Base-by-base conservation (phyloP, 345 rosid genomes). In the Kernera saxatilis region DNA sequence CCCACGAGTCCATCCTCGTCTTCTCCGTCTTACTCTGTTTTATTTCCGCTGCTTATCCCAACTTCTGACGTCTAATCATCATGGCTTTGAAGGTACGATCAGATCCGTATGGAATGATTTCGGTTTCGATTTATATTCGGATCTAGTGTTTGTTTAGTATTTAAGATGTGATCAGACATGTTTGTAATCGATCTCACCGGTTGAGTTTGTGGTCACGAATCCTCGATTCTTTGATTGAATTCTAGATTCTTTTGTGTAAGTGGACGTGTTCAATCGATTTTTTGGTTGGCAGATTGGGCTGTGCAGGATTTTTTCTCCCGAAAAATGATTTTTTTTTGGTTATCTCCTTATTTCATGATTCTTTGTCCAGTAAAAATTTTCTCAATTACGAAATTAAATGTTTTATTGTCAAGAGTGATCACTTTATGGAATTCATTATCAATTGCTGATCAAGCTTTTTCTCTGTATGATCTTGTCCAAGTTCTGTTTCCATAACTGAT, bases 81-180 rank as follows among this genome's bases (percentile, higher is more conserved):
- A 76, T 76, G 79, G 79, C 67, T 54, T 70, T 76, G 53, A 69
- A 76, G 79, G 79, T 76, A 54, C 29, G 32, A 6, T 62, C n/a
- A 27, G 46, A 63, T 69, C 79, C 46, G 11, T 15, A 6, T 22
- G 0, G 0, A 25, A 5, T 23, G 10, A 15, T 70, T 45, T 23
- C 10, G 5, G 39, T 26, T 37, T 73, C 30, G 0, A 1, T 49
- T 66, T 15, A 3, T 40, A 0, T 2, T 22, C 19, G 10, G 73
- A 75, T 68, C 69, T 74, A 50, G 14, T 60, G 15, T 23, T 4
- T 56, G 52, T 40, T 6, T 63, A 29, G 17, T 8, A 19, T 54
- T 7, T 57, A 18, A 44, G 23, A 25, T 59, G 21, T 59, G 18
- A 23, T 43, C 15, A n/a, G 8, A 51, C 49, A 49, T 4, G 6